Conservation (phyloP, 495 filamentous ascomycete species). For the Neurospora discreta region DNA sequence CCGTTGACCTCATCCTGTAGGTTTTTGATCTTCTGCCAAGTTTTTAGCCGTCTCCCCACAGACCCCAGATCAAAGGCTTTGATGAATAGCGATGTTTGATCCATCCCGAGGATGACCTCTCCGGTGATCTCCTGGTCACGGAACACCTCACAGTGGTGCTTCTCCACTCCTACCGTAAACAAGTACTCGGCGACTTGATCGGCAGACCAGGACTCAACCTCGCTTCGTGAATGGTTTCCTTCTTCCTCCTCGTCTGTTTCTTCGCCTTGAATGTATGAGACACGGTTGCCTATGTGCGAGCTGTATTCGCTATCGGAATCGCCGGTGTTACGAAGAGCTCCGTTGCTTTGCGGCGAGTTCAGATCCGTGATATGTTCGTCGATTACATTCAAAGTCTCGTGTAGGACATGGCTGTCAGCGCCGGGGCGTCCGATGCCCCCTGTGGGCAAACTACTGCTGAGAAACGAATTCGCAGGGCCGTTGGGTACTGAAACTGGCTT, state of each 20-base stretch:
- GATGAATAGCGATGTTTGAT: slow-evolving; percentile 82
- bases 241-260: slow-evolving; percentile 68
- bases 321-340: slow-evolving; percentile 43
- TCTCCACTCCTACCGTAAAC: slow-evolving; percentile 68
- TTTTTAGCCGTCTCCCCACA: slow-evolving; percentile 75
- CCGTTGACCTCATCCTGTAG: slow-evolving; percentile 72
- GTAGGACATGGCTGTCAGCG: slow-evolving; percentile 71
- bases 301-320: slow-evolving; percentile 89
- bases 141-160: slow-evolving; percentile 83
- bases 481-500: slow-evolving; percentile 16
- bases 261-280: slow-evolving; percentile 84
- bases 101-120: slow-evolving; percentile 87
- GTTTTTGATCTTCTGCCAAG: slow-evolving; percentile 88
- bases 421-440: slow-evolving; percentile 20
- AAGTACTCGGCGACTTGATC: slow-evolving; percentile 75
- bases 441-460: slow-evolving; percentile 12
- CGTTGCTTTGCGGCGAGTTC: slow-evolving; percentile 51
- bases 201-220: slow-evolving; percentile 66
- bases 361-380: slow-evolving; percentile 97
- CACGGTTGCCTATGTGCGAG: slow-evolving; percentile 58
- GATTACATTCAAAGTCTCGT: slow-evolving; percentile 94
- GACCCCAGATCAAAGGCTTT: slow-evolving; percentile 93
- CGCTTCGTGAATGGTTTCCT: slow-evolving; percentile 42
- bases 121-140: slow-evolving; percentile 92
- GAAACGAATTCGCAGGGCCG: slow-evolving; percentile 7